phyloP scores from a whole-genome alignment of 2,329 filamentous ascomycete species.

The Verticillium isaacii region DNA sequence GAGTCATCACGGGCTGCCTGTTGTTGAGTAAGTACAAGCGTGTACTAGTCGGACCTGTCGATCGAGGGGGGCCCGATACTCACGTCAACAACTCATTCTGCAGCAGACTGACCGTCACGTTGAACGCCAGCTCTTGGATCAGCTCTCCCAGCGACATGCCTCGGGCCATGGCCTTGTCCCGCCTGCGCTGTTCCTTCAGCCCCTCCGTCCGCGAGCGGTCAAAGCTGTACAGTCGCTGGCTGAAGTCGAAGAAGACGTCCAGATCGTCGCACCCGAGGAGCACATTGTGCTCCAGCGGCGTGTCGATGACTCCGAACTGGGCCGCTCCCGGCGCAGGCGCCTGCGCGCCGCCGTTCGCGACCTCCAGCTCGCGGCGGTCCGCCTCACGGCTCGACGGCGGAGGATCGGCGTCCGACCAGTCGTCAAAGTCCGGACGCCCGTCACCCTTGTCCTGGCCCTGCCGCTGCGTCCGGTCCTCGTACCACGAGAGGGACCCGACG shows the following conservation, averaged over 20 bases:
- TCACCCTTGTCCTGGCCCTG: not conserved
- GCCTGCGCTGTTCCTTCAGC: not conserved
- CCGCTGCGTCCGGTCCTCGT: not conserved
- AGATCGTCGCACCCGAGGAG: conserved; percentile 3
- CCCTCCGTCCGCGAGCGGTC: not conserved
- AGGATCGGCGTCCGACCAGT: not conserved
- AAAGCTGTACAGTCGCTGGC: not conserved
- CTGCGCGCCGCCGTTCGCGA: not conserved
- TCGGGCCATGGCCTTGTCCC: conserved; percentile 3
- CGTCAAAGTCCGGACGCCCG: not conserved
- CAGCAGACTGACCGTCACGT: conserved; percentile 4
- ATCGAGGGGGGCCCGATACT: not conserved
- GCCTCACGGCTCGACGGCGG: not conserved
- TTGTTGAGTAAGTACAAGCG: not conserved
- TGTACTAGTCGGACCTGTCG: not conserved
- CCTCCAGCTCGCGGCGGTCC: not conserved
- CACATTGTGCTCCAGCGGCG: conserved; percentile 1
- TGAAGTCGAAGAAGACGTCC: conserved; percentile 5
- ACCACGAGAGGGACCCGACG: conserved; percentile 4
- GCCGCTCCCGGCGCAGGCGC: not conserved
- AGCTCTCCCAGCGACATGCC: not conserved
- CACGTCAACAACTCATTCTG: conserved; percentile 5
- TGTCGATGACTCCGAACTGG: conserved; percentile 4
- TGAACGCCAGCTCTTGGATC: conserved; percentile 4
- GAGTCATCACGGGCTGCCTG: not conserved